Base-by-base conservation (phyloP, 495 filamentous ascomycete genomes). In the Sordaria brevicollis region DNA sequence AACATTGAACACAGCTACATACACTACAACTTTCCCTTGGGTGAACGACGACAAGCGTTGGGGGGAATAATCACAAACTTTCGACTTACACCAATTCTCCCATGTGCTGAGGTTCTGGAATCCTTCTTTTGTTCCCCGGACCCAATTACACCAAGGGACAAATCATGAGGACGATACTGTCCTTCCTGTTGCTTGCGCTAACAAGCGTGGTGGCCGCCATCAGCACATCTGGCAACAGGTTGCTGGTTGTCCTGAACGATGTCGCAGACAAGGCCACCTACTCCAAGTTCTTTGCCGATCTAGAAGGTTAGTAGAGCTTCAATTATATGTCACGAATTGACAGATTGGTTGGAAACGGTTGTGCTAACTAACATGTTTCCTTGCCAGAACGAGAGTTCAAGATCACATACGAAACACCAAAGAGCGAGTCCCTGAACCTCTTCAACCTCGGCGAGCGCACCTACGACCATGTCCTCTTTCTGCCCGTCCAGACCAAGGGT, bases 231-330 rank as follows among this genome's bases (percentile, higher is more conserved):
- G 95, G 94, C 65, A 88, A 85, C 79, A 88, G 93, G 78, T 80
- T 99, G 79, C 81, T 98, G 74, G 94, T 95, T 35, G 87, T 98
- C 62, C 79, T 95, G 54, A 95, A 99, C 76, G 93, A 97, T 71
- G 81, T 86, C 68, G 83, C 85, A 38, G 92, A 96, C 74, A 92
- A 92, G 83, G 85, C 84, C 66, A 85, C 83, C 69, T 99, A 95
- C 80, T 92, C 91, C 65, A 89, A 87, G 74, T 93, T 97, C 77
- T 88, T 94, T 79, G 86, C 81, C 3, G 93, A 96, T 80, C 81
- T 99, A 62, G 85, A 91, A 83, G 86, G 95, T 97, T 80, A 71
- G 81, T 74, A 33, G 17, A 62, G 13, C 25, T 6, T 13, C 43
- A 25, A 25, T 43, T 5, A 1, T n/a, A 0, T n/a, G 17, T 9